phyloP scores from a whole-genome alignment of 2,329 filamentous ascomycete genomes.

The Xylaria sp. region DNA sequence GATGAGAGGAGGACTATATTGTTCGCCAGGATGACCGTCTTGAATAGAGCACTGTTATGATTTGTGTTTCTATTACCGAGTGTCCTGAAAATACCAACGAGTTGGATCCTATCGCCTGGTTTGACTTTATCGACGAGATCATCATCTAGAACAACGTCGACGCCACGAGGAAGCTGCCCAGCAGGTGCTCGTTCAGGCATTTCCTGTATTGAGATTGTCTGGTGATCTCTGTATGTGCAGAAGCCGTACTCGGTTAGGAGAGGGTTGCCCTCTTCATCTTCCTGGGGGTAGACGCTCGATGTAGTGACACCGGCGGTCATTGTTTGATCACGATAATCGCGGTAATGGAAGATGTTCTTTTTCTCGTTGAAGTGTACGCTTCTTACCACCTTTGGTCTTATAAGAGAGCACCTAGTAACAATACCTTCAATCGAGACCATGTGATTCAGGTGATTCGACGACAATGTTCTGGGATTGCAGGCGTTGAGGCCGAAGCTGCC shows the following conservation, averaged over 20 bases:
- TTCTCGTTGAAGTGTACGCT: slow-evolving; percentile 96
- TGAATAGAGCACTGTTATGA: slow-evolving; percentile 91
- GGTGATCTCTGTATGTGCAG: slow-evolving; percentile 94
- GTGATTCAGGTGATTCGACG: slow-evolving; percentile 88
- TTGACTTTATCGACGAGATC: slow-evolving; percentile 95
- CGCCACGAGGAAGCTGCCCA: slow-evolving; percentile 91
- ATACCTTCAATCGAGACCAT: slow-evolving; percentile 99
- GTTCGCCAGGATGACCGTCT: slow-evolving; percentile 92
- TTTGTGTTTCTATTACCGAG: slow-evolving; percentile 94
- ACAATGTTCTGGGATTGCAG: slow-evolving; percentile 93
- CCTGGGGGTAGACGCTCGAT: slow-evolving; percentile 91
- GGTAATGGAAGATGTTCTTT: slow-evolving; percentile 85
- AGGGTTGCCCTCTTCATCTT: slow-evolving; percentile 92
- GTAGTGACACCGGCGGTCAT: slow-evolving; percentile 94
- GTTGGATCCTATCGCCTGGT: slow-evolving; percentile 92
- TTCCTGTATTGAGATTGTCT: slow-evolving; percentile 97
- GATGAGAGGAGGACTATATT: slow-evolving; percentile 94
- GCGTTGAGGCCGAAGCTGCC: slow-evolving; percentile 95
- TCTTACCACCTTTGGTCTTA: slow-evolving; percentile 96
- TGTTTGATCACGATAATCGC: slow-evolving; percentile 95
- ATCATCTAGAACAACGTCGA: slow-evolving; percentile 96
- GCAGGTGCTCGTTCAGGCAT: slow-evolving; percentile 98
- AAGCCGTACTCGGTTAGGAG: slow-evolving; percentile 96
- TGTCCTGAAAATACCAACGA: slow-evolving; percentile 95
- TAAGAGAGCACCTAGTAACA: slow-evolving; percentile 93